Evolutionary conservation across 208 protist genomes (phyloP).

Genomic region (Trypanosoma scelopori): DNA sequence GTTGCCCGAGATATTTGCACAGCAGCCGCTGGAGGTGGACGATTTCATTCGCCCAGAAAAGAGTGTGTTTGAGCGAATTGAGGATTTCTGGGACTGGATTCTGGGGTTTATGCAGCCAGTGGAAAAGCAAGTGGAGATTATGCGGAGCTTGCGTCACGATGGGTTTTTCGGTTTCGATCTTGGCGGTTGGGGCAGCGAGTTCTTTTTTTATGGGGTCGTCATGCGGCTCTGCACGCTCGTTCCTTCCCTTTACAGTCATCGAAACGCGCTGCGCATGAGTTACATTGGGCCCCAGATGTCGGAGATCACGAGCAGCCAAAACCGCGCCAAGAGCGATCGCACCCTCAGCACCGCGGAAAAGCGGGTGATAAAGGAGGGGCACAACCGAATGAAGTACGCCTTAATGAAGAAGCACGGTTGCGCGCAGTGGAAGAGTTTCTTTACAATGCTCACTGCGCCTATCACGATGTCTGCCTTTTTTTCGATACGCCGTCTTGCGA

Average conservation of each 20-base stretch:
- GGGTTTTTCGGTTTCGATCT: conserved; percentile 77
- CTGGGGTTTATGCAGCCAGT: conserved; percentile 82
- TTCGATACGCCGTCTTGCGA: conserved; percentile 74
- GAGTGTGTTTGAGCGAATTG: conserved; percentile 76
- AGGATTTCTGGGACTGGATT: conserved; percentile 89
- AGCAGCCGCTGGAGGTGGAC: conserved; percentile 80
- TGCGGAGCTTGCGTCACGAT: conserved; percentile 69
- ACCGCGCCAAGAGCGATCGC: conserved; percentile 76
- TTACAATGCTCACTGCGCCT: conserved; percentile 68
- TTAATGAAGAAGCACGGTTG: conserved; percentile 83
- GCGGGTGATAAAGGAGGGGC: conserved; percentile 83
- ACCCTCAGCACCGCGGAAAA: conserved; percentile 81
- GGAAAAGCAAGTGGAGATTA: conserved; percentile 85
- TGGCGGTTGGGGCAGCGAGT: conserved; percentile 76
- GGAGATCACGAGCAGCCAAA: conserved; percentile 79
- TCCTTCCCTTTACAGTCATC: conserved; percentile 78
- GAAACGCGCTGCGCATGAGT: conserved; percentile 80
- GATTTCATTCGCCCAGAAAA: conserved; percentile 87
- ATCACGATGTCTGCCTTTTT: conserved; percentile 85
- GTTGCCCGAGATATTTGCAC: conserved; percentile 83
- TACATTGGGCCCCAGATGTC: conserved; percentile 73
- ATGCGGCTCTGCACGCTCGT: conserved; percentile 81
- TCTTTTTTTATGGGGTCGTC: conserved; percentile 75
- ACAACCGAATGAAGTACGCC: conserved; percentile 85
- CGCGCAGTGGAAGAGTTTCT: conserved; percentile 81